Conservation (phyloP, 2,329 filamentous ascomycete genomes). For the Trichoderma atroviride region DNA sequence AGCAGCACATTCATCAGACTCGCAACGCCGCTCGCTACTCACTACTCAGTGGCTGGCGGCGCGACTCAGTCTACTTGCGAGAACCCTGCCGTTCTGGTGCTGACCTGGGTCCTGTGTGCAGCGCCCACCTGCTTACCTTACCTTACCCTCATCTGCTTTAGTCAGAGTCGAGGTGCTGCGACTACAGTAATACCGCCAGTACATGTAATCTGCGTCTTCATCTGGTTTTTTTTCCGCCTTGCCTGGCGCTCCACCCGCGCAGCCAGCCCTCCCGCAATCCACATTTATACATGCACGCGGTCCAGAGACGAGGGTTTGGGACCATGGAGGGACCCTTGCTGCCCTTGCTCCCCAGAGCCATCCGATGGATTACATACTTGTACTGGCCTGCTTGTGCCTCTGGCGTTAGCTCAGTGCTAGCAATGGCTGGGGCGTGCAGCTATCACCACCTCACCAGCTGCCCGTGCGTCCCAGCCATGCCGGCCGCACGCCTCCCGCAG, state of each 20-base stretch:
- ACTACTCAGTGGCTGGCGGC: not conserved
- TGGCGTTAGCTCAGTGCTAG: not conserved
- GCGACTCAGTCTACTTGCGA: constrained; percentile 9
- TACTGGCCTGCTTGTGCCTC: not conserved
- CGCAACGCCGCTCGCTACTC: not conserved
- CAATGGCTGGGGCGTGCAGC: constrained; percentile 1
- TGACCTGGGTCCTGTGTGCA: constrained; percentile 15
- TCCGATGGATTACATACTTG: constrained; percentile 14
- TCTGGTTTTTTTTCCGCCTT: constrained; percentile 18
- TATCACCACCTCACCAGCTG: constrained; percentile 13
- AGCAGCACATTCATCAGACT: not conserved
- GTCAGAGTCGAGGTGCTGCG: not conserved
- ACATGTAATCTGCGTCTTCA: not conserved
- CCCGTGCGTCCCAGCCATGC: not conserved
- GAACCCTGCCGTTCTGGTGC: constrained; percentile 15
- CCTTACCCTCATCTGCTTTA: not conserved
- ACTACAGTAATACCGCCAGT: not conserved
- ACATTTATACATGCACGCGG: constrained; percentile 9
- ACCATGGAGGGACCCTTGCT: constrained; percentile 15
- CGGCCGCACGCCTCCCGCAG: constrained; percentile 10
- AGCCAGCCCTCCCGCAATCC: constrained; percentile 24
- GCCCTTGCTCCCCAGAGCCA: constrained; percentile 11
- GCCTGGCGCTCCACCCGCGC: constrained; percentile 22
- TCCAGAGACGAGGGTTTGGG: constrained; percentile 25
- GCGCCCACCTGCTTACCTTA: constrained; percentile 3